Evolutionary conservation across 1,284 basidiomycete genomes (phyloP).

Genomic region (Xanthoconium separans): DNA sequence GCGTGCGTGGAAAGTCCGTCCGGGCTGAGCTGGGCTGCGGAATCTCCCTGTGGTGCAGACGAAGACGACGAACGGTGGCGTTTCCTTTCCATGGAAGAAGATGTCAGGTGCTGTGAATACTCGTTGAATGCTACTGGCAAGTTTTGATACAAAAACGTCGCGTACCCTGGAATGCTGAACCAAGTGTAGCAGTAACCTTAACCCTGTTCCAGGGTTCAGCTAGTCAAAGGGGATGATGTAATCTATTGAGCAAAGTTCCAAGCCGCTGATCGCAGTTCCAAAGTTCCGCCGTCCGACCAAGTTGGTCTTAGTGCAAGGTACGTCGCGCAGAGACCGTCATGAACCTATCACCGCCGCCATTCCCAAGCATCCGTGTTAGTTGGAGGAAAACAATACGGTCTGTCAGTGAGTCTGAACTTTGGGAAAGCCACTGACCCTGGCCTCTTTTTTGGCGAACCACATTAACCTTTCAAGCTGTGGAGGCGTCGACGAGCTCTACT

Average conservation of each 20-base stretch:
- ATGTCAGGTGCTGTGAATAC: not conserved
- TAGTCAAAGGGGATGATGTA: conserved; percentile 11
- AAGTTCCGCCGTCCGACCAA: not conserved
- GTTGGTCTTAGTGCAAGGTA: not conserved
- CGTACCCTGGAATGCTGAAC: not conserved
- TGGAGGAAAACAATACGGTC: too few species aligned
- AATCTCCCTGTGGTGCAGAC: not conserved
- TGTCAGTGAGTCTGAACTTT: too few species aligned
- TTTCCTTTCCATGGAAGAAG: conserved; percentile 11
- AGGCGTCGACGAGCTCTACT: not conserved
- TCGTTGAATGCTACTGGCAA: not conserved
- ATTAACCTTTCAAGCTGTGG: not conserved
- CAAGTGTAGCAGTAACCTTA: not conserved
- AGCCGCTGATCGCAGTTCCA: too few species aligned
- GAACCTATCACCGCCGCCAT: not conserved
- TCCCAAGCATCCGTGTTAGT: not conserved
- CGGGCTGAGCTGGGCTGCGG: not conserved
- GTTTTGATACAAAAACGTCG: not conserved
- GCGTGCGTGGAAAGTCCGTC: conserved; percentile 16
- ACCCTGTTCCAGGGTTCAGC: not conserved
- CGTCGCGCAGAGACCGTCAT: not conserved
- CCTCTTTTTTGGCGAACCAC: not conserved
- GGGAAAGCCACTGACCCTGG: not conserved
- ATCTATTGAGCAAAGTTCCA: conserved; percentile 1
- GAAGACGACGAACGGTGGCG: conserved; percentile 15